Percentiles rank a stretch among this genome's conserved stretches.
Conservation (phyloP, 129 eudicot species). For the Pulicaria dysenterica region DNA sequence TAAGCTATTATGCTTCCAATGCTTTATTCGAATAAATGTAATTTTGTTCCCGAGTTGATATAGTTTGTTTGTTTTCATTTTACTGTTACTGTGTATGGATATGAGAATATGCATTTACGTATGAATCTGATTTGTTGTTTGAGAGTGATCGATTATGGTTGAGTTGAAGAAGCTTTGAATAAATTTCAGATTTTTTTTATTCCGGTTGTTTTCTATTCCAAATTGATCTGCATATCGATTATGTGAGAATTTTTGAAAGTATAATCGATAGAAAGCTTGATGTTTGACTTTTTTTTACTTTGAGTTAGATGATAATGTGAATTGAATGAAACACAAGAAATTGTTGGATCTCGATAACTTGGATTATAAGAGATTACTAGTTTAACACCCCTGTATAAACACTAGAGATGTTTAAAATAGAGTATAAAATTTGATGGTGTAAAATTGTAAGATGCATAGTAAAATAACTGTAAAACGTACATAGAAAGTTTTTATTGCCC, state of each 20-base stretch:
- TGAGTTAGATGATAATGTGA: neutral
- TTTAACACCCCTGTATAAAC: too few relatives aligned
- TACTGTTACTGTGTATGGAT: slow-evolving; percentile 1
- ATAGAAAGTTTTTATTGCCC: too few relatives aligned
- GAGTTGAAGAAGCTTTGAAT: slow-evolving; percentile 16
- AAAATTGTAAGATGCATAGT: too few relatives aligned
- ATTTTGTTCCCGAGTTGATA: slow-evolving; percentile 2
- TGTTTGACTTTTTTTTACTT: neutral
- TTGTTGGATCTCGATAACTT: neutral
- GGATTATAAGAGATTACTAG: neutral
- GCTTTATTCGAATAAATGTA: slow-evolving; percentile 11
- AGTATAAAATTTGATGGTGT: too few relatives aligned
- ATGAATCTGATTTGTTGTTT: slow-evolving; percentile 15
- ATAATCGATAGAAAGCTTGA: slow-evolving; percentile 6
- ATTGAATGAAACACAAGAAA: neutral
- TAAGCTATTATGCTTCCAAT: neutral
- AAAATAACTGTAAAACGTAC: too few relatives aligned
- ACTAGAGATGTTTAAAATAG: too few relatives aligned
- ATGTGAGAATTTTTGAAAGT: neutral
- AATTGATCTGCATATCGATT: slow-evolving; percentile 28
- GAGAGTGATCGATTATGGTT: slow-evolving; percentile 15
- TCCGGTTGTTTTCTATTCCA: neutral
- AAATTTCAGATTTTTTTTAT: neutral
- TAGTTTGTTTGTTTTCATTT: slow-evolving; percentile 10
- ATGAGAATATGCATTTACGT: slow-evolving; percentile 15